Evolutionary conservation across 805 yeast genomes (phyloP).

Genomic region (Osmozyma mogii): DNA sequence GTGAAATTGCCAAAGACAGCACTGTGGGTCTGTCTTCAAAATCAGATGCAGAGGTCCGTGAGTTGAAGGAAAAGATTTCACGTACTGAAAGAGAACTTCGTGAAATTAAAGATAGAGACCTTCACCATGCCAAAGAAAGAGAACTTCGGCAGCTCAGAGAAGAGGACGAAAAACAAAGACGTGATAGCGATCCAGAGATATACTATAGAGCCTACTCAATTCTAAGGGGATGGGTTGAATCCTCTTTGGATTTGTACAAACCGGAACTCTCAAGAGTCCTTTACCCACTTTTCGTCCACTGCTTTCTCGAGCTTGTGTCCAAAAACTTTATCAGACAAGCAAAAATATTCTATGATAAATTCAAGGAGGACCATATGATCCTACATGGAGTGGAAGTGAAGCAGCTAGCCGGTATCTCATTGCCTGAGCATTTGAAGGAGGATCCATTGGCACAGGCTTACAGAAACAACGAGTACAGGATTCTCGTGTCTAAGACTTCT

Average conservation of each 20-base stretch:
- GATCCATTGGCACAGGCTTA: conserved; percentile 76
- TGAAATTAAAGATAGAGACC: conserved; percentile 31
- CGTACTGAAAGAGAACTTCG: conserved; percentile 30
- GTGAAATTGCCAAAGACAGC: conserved; percentile 20
- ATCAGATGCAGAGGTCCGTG: conserved; percentile 27
- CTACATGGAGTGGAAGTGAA: conserved; percentile 74
- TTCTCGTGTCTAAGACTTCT: conserved; percentile 75
- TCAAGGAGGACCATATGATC: conserved; percentile 61
- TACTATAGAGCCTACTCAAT: conserved; percentile 76
- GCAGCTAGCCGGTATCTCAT: conserved; percentile 62
- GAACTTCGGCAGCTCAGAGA: conserved; percentile 31
- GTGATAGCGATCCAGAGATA: conserved; percentile 56
- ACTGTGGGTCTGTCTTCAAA: conserved; percentile 16
- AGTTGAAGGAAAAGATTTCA: conserved; percentile 25
- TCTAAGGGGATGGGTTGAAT: conserved; percentile 81
- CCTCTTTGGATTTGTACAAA: conserved; percentile 83
- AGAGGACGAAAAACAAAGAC: conserved; percentile 36
- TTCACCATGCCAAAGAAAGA: conserved; percentile 29
- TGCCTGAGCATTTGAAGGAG: conserved; percentile 75
- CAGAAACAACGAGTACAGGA: conserved; percentile 61
- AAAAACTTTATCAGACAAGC: conserved; percentile 57
- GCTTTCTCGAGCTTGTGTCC: conserved; percentile 69
- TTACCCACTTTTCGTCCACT: conserved; percentile 90
- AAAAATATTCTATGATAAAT: conserved; percentile 67
- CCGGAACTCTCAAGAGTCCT: conserved; percentile 78